Evolutionary conservation across 441 rosid genomes (phyloP).

Genomic region (Erodium moschatum): DNA sequence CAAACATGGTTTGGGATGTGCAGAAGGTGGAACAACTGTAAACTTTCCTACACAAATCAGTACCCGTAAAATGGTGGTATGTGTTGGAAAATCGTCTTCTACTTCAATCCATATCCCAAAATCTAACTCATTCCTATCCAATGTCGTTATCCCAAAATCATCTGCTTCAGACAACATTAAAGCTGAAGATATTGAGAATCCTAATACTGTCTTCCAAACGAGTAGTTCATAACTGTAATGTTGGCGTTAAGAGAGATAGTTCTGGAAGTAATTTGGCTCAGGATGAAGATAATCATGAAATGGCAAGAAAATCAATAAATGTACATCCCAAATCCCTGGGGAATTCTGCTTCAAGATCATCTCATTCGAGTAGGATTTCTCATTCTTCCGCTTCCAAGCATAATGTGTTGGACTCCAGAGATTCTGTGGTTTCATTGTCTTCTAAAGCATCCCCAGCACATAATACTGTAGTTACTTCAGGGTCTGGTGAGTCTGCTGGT

Average conservation of each 20-base stretch:
- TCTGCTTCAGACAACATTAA: constrained; percentile 35
- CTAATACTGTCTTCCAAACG: constrained; percentile 27
- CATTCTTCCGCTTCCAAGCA: constrained; percentile 42
- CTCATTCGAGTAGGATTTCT: constrained; percentile 40
- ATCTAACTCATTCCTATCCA: constrained; percentile 29
- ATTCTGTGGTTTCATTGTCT: constrained; percentile 32
- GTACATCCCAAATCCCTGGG: constrained; percentile 36
- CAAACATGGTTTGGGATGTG: constrained; percentile 28
- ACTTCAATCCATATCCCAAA: constrained; percentile 28
- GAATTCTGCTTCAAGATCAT: constrained; percentile 29
- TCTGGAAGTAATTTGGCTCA: constrained; percentile 32
- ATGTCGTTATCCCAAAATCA: constrained; percentile 27
- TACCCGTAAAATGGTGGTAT: constrained; percentile 35
- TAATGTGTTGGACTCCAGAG: constrained; percentile 38
- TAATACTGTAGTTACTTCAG: constrained; percentile 25
- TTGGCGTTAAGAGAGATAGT: constrained; percentile 34
- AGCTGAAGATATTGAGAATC: constrained; percentile 35
- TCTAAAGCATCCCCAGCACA: constrained; percentile 37
- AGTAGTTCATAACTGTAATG: constrained; percentile 29
- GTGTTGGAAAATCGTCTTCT: constrained; percentile 39
- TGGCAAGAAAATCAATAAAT: constrained; percentile 34
- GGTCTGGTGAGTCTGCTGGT: constrained; percentile 35
- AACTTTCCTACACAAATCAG: constrained; percentile 28
- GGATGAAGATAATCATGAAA: constrained; percentile 34
- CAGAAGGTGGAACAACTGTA: constrained; percentile 29